A percentile compares a stretch with the other conserved stretches of the same genome.
Conservation (phyloP, 2,329 filamentous ascomycete species). For the Ambrosiella xylebori region DNA sequence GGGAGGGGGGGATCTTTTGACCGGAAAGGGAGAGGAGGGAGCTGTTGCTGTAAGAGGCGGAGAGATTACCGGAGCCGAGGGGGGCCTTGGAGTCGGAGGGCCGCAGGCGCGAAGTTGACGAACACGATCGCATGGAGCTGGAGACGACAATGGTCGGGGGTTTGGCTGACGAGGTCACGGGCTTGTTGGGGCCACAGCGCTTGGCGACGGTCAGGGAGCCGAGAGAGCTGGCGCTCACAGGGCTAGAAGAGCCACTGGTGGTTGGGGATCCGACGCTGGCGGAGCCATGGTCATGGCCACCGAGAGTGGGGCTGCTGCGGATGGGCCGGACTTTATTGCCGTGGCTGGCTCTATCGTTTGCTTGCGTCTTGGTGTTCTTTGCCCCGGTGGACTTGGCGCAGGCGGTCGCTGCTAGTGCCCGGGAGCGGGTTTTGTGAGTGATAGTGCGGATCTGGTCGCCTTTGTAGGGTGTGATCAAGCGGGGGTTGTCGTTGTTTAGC, state of each 20-base stretch:
- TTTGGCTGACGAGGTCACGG: neutral
- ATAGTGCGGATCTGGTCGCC: conserved; percentile 5
- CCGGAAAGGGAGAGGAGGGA: neutral
- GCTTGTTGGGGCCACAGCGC: neutral
- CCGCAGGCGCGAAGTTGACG: neutral
- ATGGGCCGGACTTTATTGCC: conserved; percentile 2
- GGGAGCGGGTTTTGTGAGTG: neutral
- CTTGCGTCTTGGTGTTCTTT: neutral
- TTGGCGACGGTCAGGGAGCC: neutral
- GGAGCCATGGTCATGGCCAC: conserved; percentile 7
- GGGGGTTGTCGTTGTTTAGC: conserved; percentile 6
- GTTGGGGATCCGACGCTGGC: conserved; percentile 8
- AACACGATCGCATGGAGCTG: neutral
- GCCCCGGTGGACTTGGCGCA: neutral
- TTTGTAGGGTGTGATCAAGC: conserved; percentile 9
- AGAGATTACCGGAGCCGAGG: neutral
- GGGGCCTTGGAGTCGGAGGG: neutral
- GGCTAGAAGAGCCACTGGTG: conserved; percentile 8
- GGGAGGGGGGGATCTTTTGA: conserved; percentile 2
- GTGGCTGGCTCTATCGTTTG: neutral
- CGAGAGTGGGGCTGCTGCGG: conserved; percentile 10
- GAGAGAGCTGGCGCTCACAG: neutral
- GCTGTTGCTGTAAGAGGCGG: conserved; percentile 5
- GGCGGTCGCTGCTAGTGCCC: conserved; percentile 1
- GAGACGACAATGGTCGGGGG: conserved; percentile 4